A percentile compares a stretch with the other conserved stretches of the same genome.
Evolutionary conservation across 371 early-diverging fungal genomes (phyloP).

Genomic region (Actinomortierella ambigua): DNA sequence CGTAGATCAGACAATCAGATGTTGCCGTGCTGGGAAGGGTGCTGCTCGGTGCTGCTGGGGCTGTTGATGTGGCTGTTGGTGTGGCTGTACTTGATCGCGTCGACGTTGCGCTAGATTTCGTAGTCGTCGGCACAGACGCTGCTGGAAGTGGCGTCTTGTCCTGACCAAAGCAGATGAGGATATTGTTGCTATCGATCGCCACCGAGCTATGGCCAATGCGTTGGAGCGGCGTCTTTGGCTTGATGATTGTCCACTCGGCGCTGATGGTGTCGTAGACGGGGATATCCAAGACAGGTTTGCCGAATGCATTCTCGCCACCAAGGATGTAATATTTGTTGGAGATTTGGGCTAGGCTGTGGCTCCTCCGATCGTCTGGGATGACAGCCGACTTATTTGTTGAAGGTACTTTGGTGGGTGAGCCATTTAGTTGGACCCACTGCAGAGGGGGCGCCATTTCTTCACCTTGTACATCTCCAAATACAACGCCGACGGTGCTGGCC

Average conservation of each 20-base stretch:
- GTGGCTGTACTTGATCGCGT: background rate
- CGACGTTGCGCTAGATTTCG: too few species aligned
- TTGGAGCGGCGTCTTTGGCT: conserved; percentile 4
- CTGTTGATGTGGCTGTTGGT: background rate
- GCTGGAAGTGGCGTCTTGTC: background rate
- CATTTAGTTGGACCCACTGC: background rate
- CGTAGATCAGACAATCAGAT: conserved; percentile 14
- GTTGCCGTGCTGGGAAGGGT: conserved; percentile 13
- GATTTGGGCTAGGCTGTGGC: conserved; percentile 21
- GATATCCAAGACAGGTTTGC: conserved; percentile 7
- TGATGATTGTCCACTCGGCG: conserved; percentile 8
- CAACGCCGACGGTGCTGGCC: conserved; percentile 11
- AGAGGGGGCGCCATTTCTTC: background rate
- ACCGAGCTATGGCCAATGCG: conserved; percentile 34
- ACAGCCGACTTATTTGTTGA: background rate
- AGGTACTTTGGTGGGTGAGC: background rate
- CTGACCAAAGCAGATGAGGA: conserved; percentile 27
- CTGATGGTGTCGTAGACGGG: conserved; percentile 13
- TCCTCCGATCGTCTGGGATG: background rate
- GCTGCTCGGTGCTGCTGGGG: background rate
- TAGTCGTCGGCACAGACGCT: too few species aligned
- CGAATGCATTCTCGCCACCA: conserved; percentile 12
- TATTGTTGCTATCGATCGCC: conserved; percentile 7
- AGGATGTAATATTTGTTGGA: conserved; percentile 17
- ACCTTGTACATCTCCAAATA: conserved; percentile 14